phyloP scores from a whole-genome alignment of 2,329 filamentous ascomycete genomes.

The Colletotrichum paranaense region DNA sequence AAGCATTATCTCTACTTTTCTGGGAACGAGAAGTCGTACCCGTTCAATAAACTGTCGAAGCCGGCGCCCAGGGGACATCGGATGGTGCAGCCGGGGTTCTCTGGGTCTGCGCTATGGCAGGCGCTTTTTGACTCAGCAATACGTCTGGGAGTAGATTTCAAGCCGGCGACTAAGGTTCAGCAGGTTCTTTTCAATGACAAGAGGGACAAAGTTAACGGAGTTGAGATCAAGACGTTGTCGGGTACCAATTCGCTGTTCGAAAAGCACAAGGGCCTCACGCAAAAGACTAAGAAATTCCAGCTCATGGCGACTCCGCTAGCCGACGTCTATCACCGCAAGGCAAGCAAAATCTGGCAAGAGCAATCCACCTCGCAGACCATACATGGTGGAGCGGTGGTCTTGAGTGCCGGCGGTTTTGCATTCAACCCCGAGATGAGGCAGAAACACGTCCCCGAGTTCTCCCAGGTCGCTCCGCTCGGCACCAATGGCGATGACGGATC shows the following conservation, averaged over 20 bases:
- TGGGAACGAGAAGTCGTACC: background rate
- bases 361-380: too few relatives aligned
- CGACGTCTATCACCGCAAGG: background rate
- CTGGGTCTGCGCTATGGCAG: background rate
- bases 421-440: too few relatives aligned
- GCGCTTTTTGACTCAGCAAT: background rate
- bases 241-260: background rate
- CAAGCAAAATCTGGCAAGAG: background rate
- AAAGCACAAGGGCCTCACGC: background rate
- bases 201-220: background rate
- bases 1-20: background rate
- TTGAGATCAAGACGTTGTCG: background rate
- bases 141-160: background rate
- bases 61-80: background rate
- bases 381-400: too few relatives aligned
- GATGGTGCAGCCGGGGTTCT: background rate
- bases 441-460: too few relatives aligned
- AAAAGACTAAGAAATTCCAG: background rate
- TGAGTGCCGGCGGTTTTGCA: too few relatives aligned
- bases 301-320: background rate
- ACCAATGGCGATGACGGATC: too few relatives aligned
- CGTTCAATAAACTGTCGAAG: background rate
- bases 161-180: background rate
- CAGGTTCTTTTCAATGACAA: background rate
- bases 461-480: too few relatives aligned